phyloP scores from a whole-genome alignment of 495 filamentous ascomycete genomes.

The Penicillium silybi region DNA sequence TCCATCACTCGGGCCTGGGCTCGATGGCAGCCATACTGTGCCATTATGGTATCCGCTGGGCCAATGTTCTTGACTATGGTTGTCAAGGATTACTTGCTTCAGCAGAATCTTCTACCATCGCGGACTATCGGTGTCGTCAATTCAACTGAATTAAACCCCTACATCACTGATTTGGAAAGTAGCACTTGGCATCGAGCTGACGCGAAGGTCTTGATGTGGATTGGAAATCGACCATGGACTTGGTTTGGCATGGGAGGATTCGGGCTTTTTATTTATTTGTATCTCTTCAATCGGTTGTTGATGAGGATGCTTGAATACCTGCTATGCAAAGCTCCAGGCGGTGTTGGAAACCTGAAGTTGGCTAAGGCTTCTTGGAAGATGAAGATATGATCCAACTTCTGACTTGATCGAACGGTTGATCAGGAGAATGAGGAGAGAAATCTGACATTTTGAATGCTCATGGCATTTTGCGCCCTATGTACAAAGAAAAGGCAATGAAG shows the following conservation, averaged over 20 bases:
- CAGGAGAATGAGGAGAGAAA: not conserved
- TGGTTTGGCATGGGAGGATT: not conserved
- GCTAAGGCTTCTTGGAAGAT: not conserved
- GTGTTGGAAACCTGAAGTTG: not conserved
- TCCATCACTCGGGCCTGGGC: constrained; percentile 3
- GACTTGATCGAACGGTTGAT: not conserved
- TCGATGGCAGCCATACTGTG: constrained; percentile 8
- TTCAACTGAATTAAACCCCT: not conserved
- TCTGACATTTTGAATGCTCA: too few species aligned
- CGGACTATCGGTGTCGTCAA: not conserved
- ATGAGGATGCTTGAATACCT: not conserved
- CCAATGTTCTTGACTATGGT: constrained; percentile 11
- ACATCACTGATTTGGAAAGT: not conserved
- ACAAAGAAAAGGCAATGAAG: too few species aligned
- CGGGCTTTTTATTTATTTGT: not conserved
- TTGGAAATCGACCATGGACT: not conserved
- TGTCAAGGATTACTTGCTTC: constrained; percentile 2
- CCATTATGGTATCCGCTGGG: constrained; percentile 8
- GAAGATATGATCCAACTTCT: not conserved
- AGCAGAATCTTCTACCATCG: not conserved
- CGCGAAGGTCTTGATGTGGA: not conserved
- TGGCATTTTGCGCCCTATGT: too few species aligned
- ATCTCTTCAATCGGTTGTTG: not conserved
- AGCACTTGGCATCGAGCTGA: not conserved
- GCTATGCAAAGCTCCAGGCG: not conserved